Base-by-base conservation (phyloP, 225 moss, liverwort and hornwort genomes). In the Bryoerythrophyllum caledonicum region DNA sequence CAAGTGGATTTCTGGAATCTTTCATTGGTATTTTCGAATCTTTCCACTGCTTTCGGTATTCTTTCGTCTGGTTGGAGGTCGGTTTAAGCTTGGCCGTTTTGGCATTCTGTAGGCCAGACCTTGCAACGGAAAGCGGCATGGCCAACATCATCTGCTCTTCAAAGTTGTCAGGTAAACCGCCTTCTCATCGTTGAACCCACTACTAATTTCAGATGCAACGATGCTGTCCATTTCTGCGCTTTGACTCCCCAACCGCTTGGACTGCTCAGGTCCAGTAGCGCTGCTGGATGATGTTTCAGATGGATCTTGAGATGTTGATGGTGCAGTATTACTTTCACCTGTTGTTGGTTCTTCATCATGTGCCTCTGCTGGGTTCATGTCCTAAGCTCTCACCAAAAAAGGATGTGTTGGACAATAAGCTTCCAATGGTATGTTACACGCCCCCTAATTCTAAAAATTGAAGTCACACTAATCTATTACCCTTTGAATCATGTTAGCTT, bases 131-230 rank as follows among this genome's bases (percentile, higher is more conserved):
- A 19, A 89, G 80, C 2, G 89, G 87, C 84, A 89, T 85, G 15
- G 89, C 89, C 61, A 87, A 68, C 80, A 89, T 80, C 89, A 87
- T 81, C 70, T 87, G 89, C 21, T 89, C 87, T 70, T 89, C 84
- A 56, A 83, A 85, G 73, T 82, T 87, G 34, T 82, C 85, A 19
- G 79, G 79, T 41, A 77, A 43, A 86, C 11, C 16, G 73, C 48
- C 54, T 82, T 81, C 26, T 80, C 86, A 32, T 55, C 57, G 43
- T 51, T 48, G 35, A 30, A 44, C 44, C 44, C 69, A 27, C 75
- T 78, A 15, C 15, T 44, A 4, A 44, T 44, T 44, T 44, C 44
- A 44, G 44, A 15, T 5, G 79, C 70, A 9, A 72, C 77, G 59
- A 44, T 67, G 63, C 65, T 73, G 49, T 65, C 63, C 13, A 74